Conservation (phyloP, 306 rosid species). For the Mucuna pruriens region DNA sequence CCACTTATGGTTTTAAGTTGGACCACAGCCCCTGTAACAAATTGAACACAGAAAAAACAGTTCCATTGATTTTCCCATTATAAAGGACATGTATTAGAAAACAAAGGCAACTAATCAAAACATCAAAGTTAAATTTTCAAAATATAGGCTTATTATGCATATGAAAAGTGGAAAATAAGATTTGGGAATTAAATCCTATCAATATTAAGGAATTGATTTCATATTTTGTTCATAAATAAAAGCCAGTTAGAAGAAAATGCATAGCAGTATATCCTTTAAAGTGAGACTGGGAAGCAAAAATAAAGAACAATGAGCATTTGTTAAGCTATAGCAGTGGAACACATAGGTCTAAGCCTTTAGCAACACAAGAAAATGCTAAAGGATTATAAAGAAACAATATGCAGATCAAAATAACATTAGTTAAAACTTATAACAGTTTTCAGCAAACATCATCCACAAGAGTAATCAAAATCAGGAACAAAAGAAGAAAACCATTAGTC, state of each 20-base stretch:
- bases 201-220: constrained; percentile 15
- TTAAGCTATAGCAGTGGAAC: constrained; percentile 15
- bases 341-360: constrained; percentile 20
- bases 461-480: constrained; percentile 22
- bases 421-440: not conserved
- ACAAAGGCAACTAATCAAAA: not conserved
- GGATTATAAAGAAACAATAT: constrained; percentile 17
- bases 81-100: constrained; percentile 1
- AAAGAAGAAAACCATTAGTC: not conserved
- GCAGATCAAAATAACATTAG: constrained; percentile 26
- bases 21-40: constrained; percentile 81
- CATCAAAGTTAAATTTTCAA: constrained; percentile 22
- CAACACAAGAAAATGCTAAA: constrained; percentile 5
- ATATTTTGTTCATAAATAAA: constrained; percentile 4
- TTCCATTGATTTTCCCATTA: not conserved
- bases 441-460: constrained; percentile 13
- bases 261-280: constrained; percentile 13
- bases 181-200: constrained; percentile 7
- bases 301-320: constrained; percentile 23
- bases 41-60: constrained; percentile 48
- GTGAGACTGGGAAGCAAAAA: constrained; percentile 5
- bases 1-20: constrained; percentile 89
- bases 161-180: constrained; percentile 27
- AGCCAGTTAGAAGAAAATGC: constrained; percentile 21
- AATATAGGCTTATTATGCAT: constrained; percentile 9